Conservation (phyloP, 148 eudicot genomes). For the Vaccinium darrowii region DNA sequence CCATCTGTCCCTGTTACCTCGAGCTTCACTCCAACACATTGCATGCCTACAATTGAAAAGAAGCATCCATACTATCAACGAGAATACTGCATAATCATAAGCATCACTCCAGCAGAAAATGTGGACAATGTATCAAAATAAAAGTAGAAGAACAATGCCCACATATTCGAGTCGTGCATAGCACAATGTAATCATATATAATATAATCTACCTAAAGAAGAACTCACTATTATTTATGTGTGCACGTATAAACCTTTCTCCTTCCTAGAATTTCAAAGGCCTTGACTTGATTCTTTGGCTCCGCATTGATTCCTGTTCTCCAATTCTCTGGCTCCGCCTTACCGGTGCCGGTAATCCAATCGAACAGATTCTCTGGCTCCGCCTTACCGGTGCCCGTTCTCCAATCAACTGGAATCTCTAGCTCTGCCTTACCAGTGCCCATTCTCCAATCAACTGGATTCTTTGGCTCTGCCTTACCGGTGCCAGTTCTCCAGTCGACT, state of each 20-base stretch:
- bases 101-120: not conserved
- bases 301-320: slow-evolving; percentile 1
- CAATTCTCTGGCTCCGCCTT: too few relatives aligned
- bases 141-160: not conserved
- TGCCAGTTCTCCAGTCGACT: too few relatives aligned
- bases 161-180: too few relatives aligned
- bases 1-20: slow-evolving; percentile 25
- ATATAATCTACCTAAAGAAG: not conserved
- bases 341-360: too few relatives aligned
- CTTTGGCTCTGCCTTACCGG: too few relatives aligned
- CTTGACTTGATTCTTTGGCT: slow-evolving; percentile 74
- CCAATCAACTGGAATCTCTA: too few relatives aligned
- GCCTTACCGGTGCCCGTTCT: too few relatives aligned
- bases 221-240: slow-evolving; percentile 67
- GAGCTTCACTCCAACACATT: slow-evolving; percentile 66
- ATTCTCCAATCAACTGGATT: too few relatives aligned
- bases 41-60: slow-evolving; percentile 39
- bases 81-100: not conserved
- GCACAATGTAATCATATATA: not conserved
- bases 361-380: too few relatives aligned
- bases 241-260: slow-evolving; percentile 69
- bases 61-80: not conserved
- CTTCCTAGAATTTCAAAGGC: slow-evolving; percentile 84
- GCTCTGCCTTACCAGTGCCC: too few relatives aligned
- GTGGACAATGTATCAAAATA: not conserved